Base-by-base conservation (phyloP, 306 rosid genomes). In the Cucurbita moschata region DNA sequence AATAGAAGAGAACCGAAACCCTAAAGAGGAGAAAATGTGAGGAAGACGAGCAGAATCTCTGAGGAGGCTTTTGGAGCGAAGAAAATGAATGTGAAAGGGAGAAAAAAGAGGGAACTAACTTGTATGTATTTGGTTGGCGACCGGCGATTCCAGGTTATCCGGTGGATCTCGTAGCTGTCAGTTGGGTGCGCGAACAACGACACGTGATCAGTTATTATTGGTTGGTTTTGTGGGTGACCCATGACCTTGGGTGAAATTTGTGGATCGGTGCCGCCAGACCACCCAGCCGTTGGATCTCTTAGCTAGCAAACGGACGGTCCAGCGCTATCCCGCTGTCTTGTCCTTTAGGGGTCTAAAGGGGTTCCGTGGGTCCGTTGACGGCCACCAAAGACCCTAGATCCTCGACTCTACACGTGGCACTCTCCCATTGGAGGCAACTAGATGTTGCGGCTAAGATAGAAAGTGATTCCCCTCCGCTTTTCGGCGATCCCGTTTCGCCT, bases 121-220 rank as follows among this genome's bases (percentile, higher is more conserved):
- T 81, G 77, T 70, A 73, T 76, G 77, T 61, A n/a, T 79, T 54
- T 58, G 78, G 78, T 76, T 81, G 78, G 79, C 66, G 68, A 79
- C 86, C 85, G 88, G 85, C 75, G 65, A 79, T 71, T 72, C 57
- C 87, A 84, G 84, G 88, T 84, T 58, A 86, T 66, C 65, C 77
- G 62, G 75, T 77, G 51, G 74, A 69, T 39, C 77, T 75, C 35
- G 37, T 37, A 49, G 68, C 60, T 73, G 83, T 75, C 83, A 79
- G 81, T 73, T 79, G 53, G 75, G 76, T 38, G 69, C 56, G 66
- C 19, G 80, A n/a, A 38, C 52, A 3, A 6, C 47, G 77, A 76
- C 85, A 82, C 90, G 90, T 77, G 92, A 76, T 37, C 10, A 0
- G 1, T 30, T 50, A 0, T 7, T 10, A 80, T 56, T 87, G 83